Evolutionary conservation across 2,329 filamentous ascomycete genomes (phyloP).

Genomic region (Teratosphaeriaceae sp.): DNA sequence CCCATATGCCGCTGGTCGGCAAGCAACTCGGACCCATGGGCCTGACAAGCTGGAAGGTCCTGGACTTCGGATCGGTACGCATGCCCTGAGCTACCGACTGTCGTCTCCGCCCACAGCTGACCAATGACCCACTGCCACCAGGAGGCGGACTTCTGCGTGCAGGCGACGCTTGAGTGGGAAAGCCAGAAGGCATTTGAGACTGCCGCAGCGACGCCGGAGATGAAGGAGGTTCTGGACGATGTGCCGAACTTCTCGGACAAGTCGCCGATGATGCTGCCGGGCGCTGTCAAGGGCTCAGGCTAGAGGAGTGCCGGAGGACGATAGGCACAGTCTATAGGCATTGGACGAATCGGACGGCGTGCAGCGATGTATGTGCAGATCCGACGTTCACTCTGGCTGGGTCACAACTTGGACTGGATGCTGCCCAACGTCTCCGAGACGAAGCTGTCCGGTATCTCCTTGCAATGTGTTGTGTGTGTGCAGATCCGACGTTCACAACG

Average conservation of each 20-base stretch:
- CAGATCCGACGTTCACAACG: too few species aligned
- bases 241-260: slow-evolving; percentile 30
- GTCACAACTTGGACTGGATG: too few species aligned
- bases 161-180: slow-evolving; percentile 29
- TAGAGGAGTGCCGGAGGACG: not conserved
- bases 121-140: too few species aligned
- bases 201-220: slow-evolving; percentile 17
- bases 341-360: not conserved
- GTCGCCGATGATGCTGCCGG: slow-evolving; percentile 27
- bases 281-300: slow-evolving; percentile 20
- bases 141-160: slow-evolving; percentile 26
- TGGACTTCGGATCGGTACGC: slow-evolving; percentile 26
- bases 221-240: slow-evolving; percentile 5
- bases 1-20: slow-evolving; percentile 33
- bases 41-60: slow-evolving; percentile 25
- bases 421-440: too few species aligned
- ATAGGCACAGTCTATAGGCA: not conserved
- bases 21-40: slow-evolving; percentile 26
- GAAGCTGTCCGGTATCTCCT: too few species aligned
- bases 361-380: too few species aligned
- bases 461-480: too few species aligned
- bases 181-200: slow-evolving; percentile 22
- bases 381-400: too few species aligned
- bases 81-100: too few species aligned
- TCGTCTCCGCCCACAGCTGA: too few species aligned